Base-by-base conservation (phyloP, 345 rosid species). In the Syzygium aqueum region DNA sequence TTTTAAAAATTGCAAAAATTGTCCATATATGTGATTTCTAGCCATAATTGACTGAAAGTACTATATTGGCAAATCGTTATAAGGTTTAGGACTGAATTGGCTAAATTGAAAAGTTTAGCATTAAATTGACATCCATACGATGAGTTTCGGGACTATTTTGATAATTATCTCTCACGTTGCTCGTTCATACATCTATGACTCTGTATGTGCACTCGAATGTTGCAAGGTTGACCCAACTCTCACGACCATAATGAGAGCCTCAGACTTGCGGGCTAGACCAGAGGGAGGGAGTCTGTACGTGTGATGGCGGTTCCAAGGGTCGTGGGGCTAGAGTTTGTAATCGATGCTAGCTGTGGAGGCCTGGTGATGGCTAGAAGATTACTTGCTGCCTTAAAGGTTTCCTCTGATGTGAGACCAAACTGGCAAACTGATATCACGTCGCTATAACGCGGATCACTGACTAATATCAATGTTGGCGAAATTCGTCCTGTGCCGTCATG, bases 11-110 rank as follows among this genome's bases (percentile, higher is more conserved):
- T 59, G 12, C 27, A 27, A 59, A 57, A 59, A 59, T 59, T 11
- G 27, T 25, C 1, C 0, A 11, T 6, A 5, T 59, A 0, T 1
- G 1, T 0, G 6, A 57, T 57, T 57, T 56, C 0, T 7, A 0
- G 0, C 3, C 28, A 43, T 43, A 43, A 43, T 43, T 43, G 46
- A 43, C 7, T 1, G 46, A 25, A 10, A 56, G 11, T 56, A 56
- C 25, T 10, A 56, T 2, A 56, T 3, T 4, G 2, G 10, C 25
- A 56, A 56, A 56, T 56, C 1, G 3, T 23, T 1, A 23, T 23
- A 25, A 10, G 2, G 0, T 23, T 56, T 10, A 57, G 25, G 14
- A 57, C 0, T 57, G 17, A 52, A 52, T 51, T 51, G 2, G 2
- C 17, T 51, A 51, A 51, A 51, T 51, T 10, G 6, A 51, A 51